Conservation (phyloP, 2,329 filamentous ascomycete genomes). For the Emydomyces testavorans region DNA sequence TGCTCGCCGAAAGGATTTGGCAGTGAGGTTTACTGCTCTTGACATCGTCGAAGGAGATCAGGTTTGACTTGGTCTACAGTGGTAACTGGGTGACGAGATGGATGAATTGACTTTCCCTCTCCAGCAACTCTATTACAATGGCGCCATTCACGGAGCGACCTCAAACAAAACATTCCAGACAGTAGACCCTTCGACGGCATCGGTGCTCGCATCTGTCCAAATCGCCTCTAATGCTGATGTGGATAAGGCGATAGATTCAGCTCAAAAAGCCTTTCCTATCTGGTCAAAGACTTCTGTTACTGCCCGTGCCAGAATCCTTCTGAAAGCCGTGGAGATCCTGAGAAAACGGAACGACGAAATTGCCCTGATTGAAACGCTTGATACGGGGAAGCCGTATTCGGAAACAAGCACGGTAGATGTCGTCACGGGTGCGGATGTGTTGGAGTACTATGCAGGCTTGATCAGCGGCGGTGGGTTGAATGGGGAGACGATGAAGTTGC, state of each 20-base stretch:
- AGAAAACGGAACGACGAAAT: constrained; percentile 68
- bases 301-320: constrained; percentile 64
- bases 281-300: constrained; percentile 70
- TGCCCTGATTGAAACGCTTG: constrained; percentile 65
- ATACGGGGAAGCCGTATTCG: constrained; percentile 75
- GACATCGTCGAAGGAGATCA: too few species aligned
- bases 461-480: constrained; percentile 68
- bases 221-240: constrained; percentile 55
- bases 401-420: constrained; percentile 79
- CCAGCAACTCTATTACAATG: constrained; percentile 64
- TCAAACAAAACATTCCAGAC: constrained; percentile 56
- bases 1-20: too few species aligned
- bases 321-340: constrained; percentile 61
- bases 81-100: too few species aligned
- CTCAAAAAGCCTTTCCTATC: constrained; percentile 56
- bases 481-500: constrained; percentile 63
- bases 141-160: constrained; percentile 51
- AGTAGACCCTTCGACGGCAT: constrained; percentile 60
- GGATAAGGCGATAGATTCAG: constrained; percentile 60
- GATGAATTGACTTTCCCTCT: constrained; percentile 33
- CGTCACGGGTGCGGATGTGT: constrained; percentile 68
- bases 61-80: too few species aligned
- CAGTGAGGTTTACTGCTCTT: too few species aligned
- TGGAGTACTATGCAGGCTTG: constrained; percentile 76
- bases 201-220: constrained; percentile 59